phyloP scores from a whole-genome alignment of 345 rosid genomes.

The Eucalyptus caleyi region DNA sequence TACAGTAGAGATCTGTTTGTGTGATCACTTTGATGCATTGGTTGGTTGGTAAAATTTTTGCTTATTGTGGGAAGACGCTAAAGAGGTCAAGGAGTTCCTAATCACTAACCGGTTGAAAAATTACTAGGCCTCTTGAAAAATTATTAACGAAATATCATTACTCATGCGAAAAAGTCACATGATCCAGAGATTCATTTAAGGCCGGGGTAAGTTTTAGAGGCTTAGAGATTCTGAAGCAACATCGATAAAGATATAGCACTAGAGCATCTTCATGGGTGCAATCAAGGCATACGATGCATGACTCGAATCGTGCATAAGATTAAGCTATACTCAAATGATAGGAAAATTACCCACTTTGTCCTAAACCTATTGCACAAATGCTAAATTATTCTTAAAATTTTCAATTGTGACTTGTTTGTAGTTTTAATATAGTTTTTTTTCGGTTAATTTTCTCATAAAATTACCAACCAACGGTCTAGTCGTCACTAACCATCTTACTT shows the following conservation, averaged over 20 bases:
- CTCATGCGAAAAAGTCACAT: background rate
- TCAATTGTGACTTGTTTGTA: background rate
- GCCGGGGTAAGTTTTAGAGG: too few species aligned
- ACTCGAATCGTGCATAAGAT: background rate
- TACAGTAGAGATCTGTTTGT: background rate
- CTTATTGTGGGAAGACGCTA: background rate
- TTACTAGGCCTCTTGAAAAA: background rate
- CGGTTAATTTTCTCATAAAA: too few species aligned
- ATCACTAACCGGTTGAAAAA: background rate
- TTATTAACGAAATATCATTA: background rate
- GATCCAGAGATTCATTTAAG: background rate
- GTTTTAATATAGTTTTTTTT: too few species aligned
- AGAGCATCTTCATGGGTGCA: background rate
- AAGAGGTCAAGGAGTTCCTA: background rate
- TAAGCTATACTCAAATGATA: background rate
- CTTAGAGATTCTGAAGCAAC: background rate
- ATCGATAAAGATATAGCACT: background rate
- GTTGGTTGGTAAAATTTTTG: background rate
- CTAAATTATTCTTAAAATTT: too few species aligned
- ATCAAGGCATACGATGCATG: background rate
- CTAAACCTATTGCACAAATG: accelerated
- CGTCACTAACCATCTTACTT: background rate
- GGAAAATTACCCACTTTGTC: background rate
- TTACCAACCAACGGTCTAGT: accelerated
- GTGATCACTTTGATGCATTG: background rate